phyloP scores from a whole-genome alignment of 768 basidiomycete genomes.

The Kwoniella botswanensis region DNA sequence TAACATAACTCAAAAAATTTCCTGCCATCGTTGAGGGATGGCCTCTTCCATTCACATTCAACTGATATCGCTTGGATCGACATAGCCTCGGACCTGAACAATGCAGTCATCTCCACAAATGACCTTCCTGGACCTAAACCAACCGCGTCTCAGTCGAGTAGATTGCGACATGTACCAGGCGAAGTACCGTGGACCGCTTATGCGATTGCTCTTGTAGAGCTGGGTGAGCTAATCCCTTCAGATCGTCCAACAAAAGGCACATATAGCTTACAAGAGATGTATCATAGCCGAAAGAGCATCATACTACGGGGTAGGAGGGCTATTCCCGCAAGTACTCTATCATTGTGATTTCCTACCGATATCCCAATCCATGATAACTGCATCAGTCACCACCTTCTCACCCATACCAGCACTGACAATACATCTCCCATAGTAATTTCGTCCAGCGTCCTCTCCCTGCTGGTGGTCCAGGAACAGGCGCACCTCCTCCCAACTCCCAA shows the following conservation, averaged over 20 bases:
- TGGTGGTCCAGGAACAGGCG: constrained; percentile 43
- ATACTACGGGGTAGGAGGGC: constrained; percentile 39
- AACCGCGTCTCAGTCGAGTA: constrained; percentile 11
- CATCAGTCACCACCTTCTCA: background rate
- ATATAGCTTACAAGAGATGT: no score
- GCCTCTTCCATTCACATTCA: no score
- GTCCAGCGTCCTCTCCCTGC: constrained; percentile 39
- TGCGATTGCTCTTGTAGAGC: constrained; percentile 25
- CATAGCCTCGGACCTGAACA: no score
- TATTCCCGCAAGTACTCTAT: constrained; percentile 29
- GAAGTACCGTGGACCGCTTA: constrained; percentile 29
- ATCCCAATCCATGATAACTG: background rate
- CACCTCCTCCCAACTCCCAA: constrained; percentile 25
- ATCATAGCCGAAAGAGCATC: constrained; percentile 40
- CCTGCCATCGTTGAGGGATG: no score
- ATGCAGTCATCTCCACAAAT: background rate
- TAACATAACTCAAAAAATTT: background rate
- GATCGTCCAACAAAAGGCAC: background rate
- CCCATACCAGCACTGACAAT: background rate
- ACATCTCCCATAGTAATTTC: constrained; percentile 30
- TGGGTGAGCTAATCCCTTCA: constrained; percentile 17
- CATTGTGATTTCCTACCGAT: background rate
- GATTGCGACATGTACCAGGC: constrained; percentile 18
- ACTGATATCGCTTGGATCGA: no score
- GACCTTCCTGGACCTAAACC: constrained; percentile 16